These are phyloP conservation scores for Myxozyma neglecta DNA, from an alignment of 805 yeast genomes.

Conservation along the genomic window DNA sequence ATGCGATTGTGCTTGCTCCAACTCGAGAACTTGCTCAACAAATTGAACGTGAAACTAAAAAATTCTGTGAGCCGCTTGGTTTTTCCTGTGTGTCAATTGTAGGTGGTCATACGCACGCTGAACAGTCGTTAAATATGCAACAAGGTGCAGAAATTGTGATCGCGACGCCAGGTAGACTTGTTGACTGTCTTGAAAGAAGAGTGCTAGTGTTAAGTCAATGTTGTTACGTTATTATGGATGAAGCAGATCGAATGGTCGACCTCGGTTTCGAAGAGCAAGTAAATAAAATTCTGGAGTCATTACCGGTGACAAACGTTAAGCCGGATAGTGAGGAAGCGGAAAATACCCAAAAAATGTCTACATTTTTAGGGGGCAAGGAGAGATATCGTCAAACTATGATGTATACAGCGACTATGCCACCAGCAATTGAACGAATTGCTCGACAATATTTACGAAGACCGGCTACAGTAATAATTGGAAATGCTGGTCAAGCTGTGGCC, in stretches of 20 bases:
- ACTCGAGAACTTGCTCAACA: slow-evolving; percentile 93
- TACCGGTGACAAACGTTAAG: slow-evolving; percentile 51
- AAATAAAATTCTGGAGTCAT: slow-evolving; percentile 53
- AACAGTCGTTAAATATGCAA: slow-evolving; percentile 58
- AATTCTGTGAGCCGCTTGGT: slow-evolving; percentile 46
- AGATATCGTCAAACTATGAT: slow-evolving; percentile 64
- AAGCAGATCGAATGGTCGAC: slow-evolving; percentile 94
- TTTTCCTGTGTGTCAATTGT: slow-evolving; percentile 61
- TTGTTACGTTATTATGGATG: slow-evolving; percentile 76
- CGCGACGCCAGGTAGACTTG: slow-evolving; percentile 91
- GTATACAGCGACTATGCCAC: slow-evolving; percentile 94
- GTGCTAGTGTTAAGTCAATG: slow-evolving; percentile 61
- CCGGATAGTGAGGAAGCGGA: slow-evolving; percentile 41
- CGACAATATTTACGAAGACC: slow-evolving; percentile 62
- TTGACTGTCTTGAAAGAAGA: slow-evolving; percentile 75
- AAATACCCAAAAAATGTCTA: slow-evolving; percentile 24
- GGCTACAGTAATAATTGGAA: slow-evolving; percentile 65
- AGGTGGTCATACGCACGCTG: slow-evolving; percentile 87
- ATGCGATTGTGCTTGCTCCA: slow-evolving; percentile 78
- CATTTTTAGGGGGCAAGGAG: slow-evolving; percentile 32
- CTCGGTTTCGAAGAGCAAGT: slow-evolving; percentile 89
- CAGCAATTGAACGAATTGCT: slow-evolving; percentile 66
- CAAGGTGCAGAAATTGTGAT: slow-evolving; percentile 75
- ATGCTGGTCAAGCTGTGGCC: slow-evolving; percentile 62
- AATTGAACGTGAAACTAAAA: slow-evolving; percentile 65